Base-by-base conservation (phyloP, 331 rosid genomes). In the Quercus tomentella region DNA sequence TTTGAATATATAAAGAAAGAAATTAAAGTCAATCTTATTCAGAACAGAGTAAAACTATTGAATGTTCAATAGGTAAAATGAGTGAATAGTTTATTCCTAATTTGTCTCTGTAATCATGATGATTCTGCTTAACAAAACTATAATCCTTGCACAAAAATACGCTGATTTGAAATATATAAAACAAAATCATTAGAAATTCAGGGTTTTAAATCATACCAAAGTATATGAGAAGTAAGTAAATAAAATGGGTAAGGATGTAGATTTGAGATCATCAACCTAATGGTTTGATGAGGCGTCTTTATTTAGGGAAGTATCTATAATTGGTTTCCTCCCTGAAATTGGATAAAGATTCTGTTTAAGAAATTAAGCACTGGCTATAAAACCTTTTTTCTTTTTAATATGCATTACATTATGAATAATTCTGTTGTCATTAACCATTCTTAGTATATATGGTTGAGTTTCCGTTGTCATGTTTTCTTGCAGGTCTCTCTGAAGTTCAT, bases 401-500 rank as follows among this genome's bases (percentile, higher is more conserved):
- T 67, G 26, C 51, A 33, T 5, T 22, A 67, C 10, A 67, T 67
- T 21, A 8, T 33, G 26, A 31, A 67, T 67, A 49, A 33, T 33
- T 67, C 15, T 67, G 72, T 67, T 33, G 26, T 66, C 37, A 6
- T 67, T 67, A 20, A 33, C 25, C 43, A 30, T 3, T 33, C 37
- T 33, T 67, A 31, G n/a, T 20, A 20, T 17, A 17, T 1, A 76
- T 61, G 20, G 30, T 35, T 25, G 56, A 82, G 69, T 26, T 28
- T 66, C 79, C 61, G 62, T 71, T 43, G 31, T 80, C 26, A 69
- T 55, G 79, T 81, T 70, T 49, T 80, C 25, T 72, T 84, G 84
- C 89, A 92, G 94, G 75, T 82, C n/a, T 66, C 76, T 77, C 51
- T 92, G 84, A 70, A 87, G 86, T 92, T 92, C 82, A 84, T 92